These are phyloP conservation scores for Potentilla sterilis DNA, from an alignment of 306 rosid genomes.

Conservation along the genomic window DNA sequence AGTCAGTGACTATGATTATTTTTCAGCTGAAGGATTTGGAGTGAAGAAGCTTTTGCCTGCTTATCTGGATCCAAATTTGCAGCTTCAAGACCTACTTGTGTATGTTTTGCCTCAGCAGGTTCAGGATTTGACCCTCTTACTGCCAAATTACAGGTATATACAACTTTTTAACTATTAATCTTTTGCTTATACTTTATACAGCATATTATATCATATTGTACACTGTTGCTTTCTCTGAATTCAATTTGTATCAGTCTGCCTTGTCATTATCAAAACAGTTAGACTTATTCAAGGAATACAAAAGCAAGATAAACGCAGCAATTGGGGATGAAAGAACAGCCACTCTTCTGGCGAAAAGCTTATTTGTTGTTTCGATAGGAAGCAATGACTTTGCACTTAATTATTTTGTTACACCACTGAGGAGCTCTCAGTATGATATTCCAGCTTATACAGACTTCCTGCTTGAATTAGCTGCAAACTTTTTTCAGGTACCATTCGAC, in stretches of 20 bases:
- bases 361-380: conserved; percentile 49
- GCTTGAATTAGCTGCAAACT: conserved; percentile 45
- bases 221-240: not conserved
- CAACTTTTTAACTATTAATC: not conserved
- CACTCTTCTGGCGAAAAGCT: conserved; percentile 46
- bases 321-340: conserved; percentile 37
- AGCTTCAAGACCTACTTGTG: conserved; percentile 56
- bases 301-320: conserved; percentile 35
- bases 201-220: not conserved
- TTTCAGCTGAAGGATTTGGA: conserved; percentile 56
- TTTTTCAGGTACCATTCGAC: conserved; percentile 39
- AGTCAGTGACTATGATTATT: not conserved
- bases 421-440: conserved; percentile 38
- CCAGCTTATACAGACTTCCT: conserved; percentile 52
- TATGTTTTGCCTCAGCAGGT: conserved; percentile 74
- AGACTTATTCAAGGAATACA: conserved; percentile 50
- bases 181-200: too few species aligned
- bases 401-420: conserved; percentile 32
- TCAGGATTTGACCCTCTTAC: conserved; percentile 79
- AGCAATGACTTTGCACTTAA: conserved; percentile 63
- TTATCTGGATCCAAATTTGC: conserved; percentile 56
- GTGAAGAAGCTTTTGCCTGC: conserved; percentile 58
- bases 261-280: conserved; percentile 55
- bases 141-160: conserved; percentile 35
- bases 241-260: conserved; percentile 35